A percentile compares a stretch with the other conserved stretches of the same genome.
These are phyloP conservation scores for Rhamnella rubrinervis DNA, from an alignment of 331 rosid genomes.

Conservation along the genomic window DNA sequence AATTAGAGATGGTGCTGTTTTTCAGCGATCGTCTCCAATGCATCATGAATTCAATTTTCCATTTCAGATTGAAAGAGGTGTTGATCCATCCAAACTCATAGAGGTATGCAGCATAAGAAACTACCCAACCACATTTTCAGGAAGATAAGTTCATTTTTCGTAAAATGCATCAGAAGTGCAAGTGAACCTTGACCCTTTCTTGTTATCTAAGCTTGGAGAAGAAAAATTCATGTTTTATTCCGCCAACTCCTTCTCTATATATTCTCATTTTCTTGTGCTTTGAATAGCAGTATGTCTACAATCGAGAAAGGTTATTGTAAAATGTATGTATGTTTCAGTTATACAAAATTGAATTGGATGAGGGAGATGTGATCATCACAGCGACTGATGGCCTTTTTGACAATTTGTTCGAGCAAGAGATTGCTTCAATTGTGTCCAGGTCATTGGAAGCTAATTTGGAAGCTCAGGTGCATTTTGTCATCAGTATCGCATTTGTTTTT, in stretches of 20 bases:
- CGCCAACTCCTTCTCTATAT: background rate
- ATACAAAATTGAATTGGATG: slow-evolving; percentile 56
- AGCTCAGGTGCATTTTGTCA: slow-evolving; percentile 53
- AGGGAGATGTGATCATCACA: slow-evolving; percentile 62
- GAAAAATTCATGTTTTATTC: background rate
- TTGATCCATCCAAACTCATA: slow-evolving; percentile 49
- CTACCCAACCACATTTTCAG: slow-evolving; percentile 1
- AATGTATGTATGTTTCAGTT: slow-evolving; percentile 41
- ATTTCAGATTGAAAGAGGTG: slow-evolving; percentile 43
- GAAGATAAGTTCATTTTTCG: background rate
- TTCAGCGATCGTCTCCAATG: slow-evolving; percentile 52
- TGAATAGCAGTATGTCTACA: background rate
- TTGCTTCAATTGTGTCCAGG: slow-evolving; percentile 44
- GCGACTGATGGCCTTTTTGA: slow-evolving; percentile 85
- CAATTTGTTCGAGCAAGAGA: slow-evolving; percentile 78
- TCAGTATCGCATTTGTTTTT: background rate
- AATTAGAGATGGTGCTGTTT: slow-evolving; percentile 54
- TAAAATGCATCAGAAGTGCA: background rate
- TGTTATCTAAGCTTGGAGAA: background rate
- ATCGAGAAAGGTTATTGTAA: background rate
- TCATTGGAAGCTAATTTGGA: slow-evolving; percentile 42
- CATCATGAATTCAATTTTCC: slow-evolving; percentile 70
- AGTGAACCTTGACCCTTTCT: background rate
- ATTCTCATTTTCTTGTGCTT: background rate
- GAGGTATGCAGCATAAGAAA: slow-evolving; percentile 38